phyloP scores from a whole-genome alignment of 192 early-diverging fungal genomes.

The Umbelopsis vinacea region DNA sequence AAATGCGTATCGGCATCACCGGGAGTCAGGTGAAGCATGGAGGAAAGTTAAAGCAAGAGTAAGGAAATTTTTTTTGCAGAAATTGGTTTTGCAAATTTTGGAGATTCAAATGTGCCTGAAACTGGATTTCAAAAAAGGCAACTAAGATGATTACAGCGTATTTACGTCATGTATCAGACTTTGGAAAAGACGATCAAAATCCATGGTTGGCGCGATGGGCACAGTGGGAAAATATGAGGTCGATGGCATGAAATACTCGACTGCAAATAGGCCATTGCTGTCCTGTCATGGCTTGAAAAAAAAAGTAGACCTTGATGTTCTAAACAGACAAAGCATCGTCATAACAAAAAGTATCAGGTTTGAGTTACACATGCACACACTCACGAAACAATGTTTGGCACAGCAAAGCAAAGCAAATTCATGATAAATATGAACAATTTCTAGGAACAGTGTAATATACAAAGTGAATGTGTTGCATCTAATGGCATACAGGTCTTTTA shows the following conservation, averaged over 20 bases:
- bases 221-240: background rate
- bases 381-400: no score
- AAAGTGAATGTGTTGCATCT: background rate
- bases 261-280: no score
- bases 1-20: background rate
- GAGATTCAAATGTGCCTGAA: constrained; percentile 4
- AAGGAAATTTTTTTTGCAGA: background rate
- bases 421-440: no score
- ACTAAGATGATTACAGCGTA: background rate
- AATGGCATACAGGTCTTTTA: background rate
- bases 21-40: background rate
- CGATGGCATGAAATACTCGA: background rate
- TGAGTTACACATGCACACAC: no score
- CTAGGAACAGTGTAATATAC: no score
- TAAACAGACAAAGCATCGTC: background rate
- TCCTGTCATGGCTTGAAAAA: no score
- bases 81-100: no score
- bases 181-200: background rate
- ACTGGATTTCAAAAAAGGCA: background rate
- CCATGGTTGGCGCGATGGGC: background rate
- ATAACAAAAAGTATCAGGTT: no score
- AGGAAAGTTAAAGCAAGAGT: background rate
- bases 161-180: background rate
- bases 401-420: no score
- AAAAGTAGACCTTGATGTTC: no score